Percentiles rank a stretch among this genome's conserved stretches.
Conservation (phyloP, 805 yeast genomes). For the Metschnikowia arizonensis region DNA sequence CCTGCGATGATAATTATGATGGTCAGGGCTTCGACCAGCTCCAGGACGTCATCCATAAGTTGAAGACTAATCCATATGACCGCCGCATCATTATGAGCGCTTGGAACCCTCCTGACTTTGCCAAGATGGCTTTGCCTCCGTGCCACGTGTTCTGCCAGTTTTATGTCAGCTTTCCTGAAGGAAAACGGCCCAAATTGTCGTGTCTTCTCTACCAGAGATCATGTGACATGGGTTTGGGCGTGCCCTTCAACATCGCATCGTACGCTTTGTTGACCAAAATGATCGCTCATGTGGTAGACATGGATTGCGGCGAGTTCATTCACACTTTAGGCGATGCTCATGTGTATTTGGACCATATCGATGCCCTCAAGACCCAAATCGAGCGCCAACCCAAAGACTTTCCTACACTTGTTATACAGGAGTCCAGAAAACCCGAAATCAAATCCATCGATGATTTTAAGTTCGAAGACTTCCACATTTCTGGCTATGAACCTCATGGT, state of each 20-base stretch:
- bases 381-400: conserved; percentile 70
- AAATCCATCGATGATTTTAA: conserved; percentile 78
- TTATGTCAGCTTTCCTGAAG: conserved; percentile 75
- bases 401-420: conserved; percentile 71
- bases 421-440: conserved; percentile 47
- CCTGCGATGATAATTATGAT: conserved; percentile 81
- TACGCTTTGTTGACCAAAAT: conserved; percentile 88
- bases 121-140: conserved; percentile 95
- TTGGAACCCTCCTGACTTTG: conserved; percentile 97
- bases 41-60: conserved; percentile 67
- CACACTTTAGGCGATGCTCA: conserved; percentile 98
- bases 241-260: conserved; percentile 96
- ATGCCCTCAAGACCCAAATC: conserved; percentile 80
- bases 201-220: conserved; percentile 93
- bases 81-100: conserved; percentile 93
- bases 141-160: conserved; percentile 97
- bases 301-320: conserved; percentile 93
- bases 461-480: conserved; percentile 82
- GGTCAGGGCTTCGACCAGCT: conserved; percentile 92
- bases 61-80: conserved; percentile 88
- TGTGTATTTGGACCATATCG: conserved; percentile 89
- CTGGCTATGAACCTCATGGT: conserved; percentile 74
- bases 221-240: conserved; percentile 99
- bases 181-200: conserved; percentile 61
- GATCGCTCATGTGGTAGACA: conserved; percentile 93